Evolutionary conservation across 2,329 filamentous ascomycete genomes (phyloP).

Genomic region (Diaporthe ampelina): DNA sequence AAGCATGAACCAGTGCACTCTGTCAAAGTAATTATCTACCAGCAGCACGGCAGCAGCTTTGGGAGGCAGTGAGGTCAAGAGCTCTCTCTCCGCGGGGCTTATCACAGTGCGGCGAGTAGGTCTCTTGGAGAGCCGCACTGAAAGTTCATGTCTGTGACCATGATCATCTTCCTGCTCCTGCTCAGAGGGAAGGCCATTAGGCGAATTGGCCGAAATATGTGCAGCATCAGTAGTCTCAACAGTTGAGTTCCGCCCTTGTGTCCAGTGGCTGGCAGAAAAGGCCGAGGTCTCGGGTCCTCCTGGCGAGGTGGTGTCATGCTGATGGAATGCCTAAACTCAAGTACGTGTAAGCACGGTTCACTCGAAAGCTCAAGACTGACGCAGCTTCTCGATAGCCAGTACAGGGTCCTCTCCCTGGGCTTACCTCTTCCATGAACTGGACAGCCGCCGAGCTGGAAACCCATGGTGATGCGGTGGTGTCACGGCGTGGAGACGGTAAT

Average conservation of each 20-base stretch:
- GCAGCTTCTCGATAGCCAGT: no score
- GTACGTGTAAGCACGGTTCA: not conserved
- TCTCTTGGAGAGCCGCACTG: not conserved
- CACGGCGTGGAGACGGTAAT: not conserved
- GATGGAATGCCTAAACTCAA: not conserved
- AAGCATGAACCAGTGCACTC: slow-evolving; percentile 18
- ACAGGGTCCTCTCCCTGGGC: not conserved
- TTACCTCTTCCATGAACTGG: slow-evolving; percentile 21
- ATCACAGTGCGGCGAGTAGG: not conserved
- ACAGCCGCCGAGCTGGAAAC: not conserved
- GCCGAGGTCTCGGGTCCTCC: slow-evolving; percentile 4
- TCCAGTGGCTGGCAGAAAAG: not conserved
- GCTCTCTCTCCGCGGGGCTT: not conserved
- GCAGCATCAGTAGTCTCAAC: not conserved
- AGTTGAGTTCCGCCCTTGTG: not conserved
- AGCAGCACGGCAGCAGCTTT: not conserved
- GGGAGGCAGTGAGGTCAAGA: not conserved
- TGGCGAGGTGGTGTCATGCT: slow-evolving; percentile 4
- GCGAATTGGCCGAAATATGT: no score
- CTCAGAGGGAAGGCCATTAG: not conserved
- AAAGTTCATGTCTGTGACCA: not conserved
- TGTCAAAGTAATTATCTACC: not conserved
- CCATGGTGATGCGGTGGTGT: not conserved
- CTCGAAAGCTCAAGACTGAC: no score
- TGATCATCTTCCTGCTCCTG: not conserved